phyloP scores from a whole-genome alignment of 2,329 filamentous ascomycete genomes.

The Curvularia sp. region DNA sequence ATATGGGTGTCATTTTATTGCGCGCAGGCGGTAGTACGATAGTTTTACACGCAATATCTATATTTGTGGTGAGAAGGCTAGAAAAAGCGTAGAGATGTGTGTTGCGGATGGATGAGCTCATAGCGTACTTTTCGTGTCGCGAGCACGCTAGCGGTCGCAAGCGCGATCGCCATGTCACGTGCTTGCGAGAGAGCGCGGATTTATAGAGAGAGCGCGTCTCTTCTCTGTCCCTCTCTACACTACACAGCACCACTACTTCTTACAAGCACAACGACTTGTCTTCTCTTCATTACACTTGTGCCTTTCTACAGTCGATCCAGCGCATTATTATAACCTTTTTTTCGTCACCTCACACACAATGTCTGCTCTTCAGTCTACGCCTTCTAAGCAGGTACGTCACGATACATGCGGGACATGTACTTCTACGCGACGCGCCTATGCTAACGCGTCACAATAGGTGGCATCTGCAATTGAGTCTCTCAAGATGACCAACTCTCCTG shows the following conservation, averaged over 20 bases:
- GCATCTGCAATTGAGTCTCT: slow-evolving; percentile 85
- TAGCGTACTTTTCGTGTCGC: slow-evolving; percentile 32
- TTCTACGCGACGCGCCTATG: slow-evolving; percentile 40
- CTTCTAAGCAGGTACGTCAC: slow-evolving; percentile 72
- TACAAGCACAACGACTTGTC: slow-evolving; percentile 25
- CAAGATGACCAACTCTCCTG: slow-evolving; percentile 86
- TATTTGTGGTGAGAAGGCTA: background rate
- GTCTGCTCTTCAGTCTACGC: slow-evolving; percentile 74
- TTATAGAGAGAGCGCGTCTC: slow-evolving; percentile 35
- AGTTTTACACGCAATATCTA: background rate
- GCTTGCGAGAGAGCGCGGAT: slow-evolving; percentile 23
- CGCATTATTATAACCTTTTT: slow-evolving; percentile 19
- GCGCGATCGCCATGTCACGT: slow-evolving; percentile 34
- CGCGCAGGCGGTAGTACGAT: slow-evolving; percentile 2
- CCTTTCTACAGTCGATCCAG: slow-evolving; percentile 21
- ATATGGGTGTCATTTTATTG: slow-evolving; percentile 31
- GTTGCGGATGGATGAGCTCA: slow-evolving; percentile 35
- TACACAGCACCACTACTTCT: slow-evolving; percentile 35
- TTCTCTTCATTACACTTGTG: slow-evolving; percentile 27
- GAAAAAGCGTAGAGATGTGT: slow-evolving; percentile 16
- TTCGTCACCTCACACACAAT: slow-evolving; percentile 60
- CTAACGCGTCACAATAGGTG: slow-evolving; percentile 66
- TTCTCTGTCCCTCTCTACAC: slow-evolving; percentile 24
- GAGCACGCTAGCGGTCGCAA: slow-evolving; percentile 27
- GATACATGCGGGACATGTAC: slow-evolving; percentile 32